Percentiles rank a stretch among this genome's conserved stretches.
These are phyloP conservation scores for Elymus sibiricus DNA, from an alignment of 176 grass and related monocot genomes.

Conservation along the genomic window DNA sequence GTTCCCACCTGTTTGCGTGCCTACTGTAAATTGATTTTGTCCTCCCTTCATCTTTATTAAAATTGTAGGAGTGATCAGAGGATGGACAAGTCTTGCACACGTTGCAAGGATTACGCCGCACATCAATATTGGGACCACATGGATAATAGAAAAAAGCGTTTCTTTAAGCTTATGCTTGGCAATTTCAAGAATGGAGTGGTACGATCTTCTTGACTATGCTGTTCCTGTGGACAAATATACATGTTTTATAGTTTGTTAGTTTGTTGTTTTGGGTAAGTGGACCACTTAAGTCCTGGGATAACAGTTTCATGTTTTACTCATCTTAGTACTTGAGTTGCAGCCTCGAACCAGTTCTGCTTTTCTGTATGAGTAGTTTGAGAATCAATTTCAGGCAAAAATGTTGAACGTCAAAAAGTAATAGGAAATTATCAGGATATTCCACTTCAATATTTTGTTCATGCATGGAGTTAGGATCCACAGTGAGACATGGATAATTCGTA, in stretches of 20 bases:
- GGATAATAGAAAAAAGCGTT: slow-evolving; percentile 22
- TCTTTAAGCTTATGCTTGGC: slow-evolving; percentile 30
- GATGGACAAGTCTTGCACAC: slow-evolving; percentile 4
- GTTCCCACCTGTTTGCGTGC: not conserved
- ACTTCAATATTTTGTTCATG: not conserved
- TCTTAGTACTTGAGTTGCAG: not conserved
- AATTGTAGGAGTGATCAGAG: not conserved
- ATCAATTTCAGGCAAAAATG: not conserved
- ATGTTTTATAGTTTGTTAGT: not conserved
- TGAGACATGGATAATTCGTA: not conserved
- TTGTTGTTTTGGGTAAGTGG: not conserved
- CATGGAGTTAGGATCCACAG: not conserved
- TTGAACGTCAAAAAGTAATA: not conserved
- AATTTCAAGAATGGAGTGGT: slow-evolving; percentile 34
- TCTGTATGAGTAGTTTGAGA: not conserved
- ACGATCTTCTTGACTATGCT: not conserved
- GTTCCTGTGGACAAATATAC: not conserved
- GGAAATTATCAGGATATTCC: not conserved
- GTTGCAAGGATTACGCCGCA: slow-evolving; percentile 7
- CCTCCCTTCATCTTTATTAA: not conserved
- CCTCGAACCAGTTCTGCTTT: not conserved
- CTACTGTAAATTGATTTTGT: not conserved
- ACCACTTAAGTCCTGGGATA: not conserved
- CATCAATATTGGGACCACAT: slow-evolving; percentile 33
- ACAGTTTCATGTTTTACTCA: not conserved